Evolutionary conservation across 2,329 filamentous ascomycete genomes (phyloP), one percentile per base, ranked within the genome.

Genomic region (Hirsutella rhossiliensis): DNA sequence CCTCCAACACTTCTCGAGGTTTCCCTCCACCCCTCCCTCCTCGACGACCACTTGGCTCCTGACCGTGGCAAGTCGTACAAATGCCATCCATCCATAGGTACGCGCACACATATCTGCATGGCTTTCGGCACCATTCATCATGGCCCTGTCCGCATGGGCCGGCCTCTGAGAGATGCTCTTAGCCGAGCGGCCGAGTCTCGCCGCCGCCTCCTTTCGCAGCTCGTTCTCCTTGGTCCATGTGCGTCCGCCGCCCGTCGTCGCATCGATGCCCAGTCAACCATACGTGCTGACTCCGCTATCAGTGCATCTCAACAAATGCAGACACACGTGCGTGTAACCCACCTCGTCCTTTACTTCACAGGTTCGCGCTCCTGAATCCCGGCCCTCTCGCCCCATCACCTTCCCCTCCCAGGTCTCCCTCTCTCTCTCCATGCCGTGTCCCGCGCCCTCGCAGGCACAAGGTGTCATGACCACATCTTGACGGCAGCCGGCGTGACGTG

Each of bases 181-280:
- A 43, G 38, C 44, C 44, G 44, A 43, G 38, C 11, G 32, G 38
- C 38, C 38, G 44, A 46, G 41, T 41, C 42, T 29, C 29, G 20
- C 19, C 29, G 39, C 27, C 39, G 13, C 29, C 20, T 32, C 37
- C 29, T 27, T 23, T 11, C 8, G 18, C 37, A 23, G 23, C 37
- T 17, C 19, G 37, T 38, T 18, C 37, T 38, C 11, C 17, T 20
- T 38, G 34, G n/a, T 37, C n/a, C n/a, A 37, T 37, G 34, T 37
- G 34, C 42, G 38, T 36, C 32, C 41, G 39, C 38, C 43, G 31
- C 29, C 40, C 44, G 28, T 38, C 40, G 40, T 43, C 36, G 44
- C 45, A 38, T 41, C 38, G 38, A 20, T 29, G 41, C 28, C 38
- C 45, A 39, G 37, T 36, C 42, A 15, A 37, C 17, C 34, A 37